Conservation (phyloP, 2,329 filamentous ascomycete species). For the Trichoderma polysporum region DNA sequence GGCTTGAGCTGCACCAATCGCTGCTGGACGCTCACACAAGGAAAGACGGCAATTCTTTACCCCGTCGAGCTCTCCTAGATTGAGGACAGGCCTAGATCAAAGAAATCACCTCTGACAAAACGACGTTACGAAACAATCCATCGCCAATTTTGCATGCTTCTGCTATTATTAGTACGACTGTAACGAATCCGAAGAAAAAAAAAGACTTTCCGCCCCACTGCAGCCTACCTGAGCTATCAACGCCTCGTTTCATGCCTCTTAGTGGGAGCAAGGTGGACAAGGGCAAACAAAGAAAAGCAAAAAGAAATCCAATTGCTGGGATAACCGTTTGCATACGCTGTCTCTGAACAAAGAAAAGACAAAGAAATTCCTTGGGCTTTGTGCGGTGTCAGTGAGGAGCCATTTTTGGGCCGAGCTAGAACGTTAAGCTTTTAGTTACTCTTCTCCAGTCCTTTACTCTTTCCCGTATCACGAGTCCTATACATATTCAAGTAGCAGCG, state of each 20-base stretch:
- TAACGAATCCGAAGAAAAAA: conserved; percentile 33
- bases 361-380: conserved; percentile 15
- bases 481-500: conserved; percentile 30
- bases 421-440: conserved; percentile 36
- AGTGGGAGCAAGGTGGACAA: conserved; percentile 9
- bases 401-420: conserved; percentile 27
- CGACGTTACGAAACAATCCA: conserved; percentile 12
- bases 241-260: conserved; percentile 15
- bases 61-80: background rate
- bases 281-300: conserved; percentile 17
- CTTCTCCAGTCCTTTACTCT: conserved; percentile 20
- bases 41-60: conserved; percentile 19
- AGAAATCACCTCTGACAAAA: conserved; percentile 4
- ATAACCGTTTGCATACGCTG: background rate
- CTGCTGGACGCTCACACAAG: conserved; percentile 17
- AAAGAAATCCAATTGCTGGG: background rate
- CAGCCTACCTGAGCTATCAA: background rate
- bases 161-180: conserved; percentile 32
- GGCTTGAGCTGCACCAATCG: conserved; percentile 1
- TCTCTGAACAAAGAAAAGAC: conserved; percentile 10
- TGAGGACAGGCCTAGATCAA: background rate
- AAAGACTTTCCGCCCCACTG: conserved; percentile 24
- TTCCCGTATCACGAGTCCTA: conserved; percentile 19
- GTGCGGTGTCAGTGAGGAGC: conserved; percentile 14
- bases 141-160: conserved; percentile 22